Percentiles rank a stretch among this genome's conserved stretches.
These are phyloP conservation scores for Backusella psychrophila DNA, from an alignment of 192 early-diverging fungal genomes.

Conservation along the genomic window DNA sequence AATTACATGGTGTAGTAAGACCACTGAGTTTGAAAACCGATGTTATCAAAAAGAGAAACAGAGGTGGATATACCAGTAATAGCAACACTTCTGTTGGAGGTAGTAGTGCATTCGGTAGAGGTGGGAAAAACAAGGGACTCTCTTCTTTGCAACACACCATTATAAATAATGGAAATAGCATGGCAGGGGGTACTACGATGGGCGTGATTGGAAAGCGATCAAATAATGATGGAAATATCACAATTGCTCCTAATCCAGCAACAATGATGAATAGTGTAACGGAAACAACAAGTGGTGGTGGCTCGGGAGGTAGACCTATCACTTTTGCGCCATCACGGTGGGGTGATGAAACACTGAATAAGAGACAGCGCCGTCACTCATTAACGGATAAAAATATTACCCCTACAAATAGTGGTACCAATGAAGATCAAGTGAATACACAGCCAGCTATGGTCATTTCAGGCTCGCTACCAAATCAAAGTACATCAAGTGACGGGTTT, in stretches of 20 bases:
- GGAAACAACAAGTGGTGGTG: slow-evolving; percentile 4
- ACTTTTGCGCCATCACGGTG: slow-evolving; percentile 6
- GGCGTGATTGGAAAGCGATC: background rate
- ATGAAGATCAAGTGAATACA: background rate
- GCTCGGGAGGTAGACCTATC: slow-evolving; percentile 10
- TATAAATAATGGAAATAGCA: background rate
- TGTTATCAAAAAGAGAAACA: slow-evolving; percentile 83
- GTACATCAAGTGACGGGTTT: background rate
- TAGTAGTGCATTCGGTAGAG: background rate
- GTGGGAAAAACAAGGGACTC: background rate
- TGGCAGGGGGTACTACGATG: background rate
- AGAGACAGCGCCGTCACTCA: slow-evolving; percentile 15
- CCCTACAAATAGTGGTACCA: background rate
- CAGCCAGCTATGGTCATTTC: slow-evolving; percentile 8
- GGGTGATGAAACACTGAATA: background rate
- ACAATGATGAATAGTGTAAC: background rate
- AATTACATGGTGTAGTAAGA: slow-evolving; percentile 83
- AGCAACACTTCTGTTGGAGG: background rate
- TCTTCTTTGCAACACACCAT: background rate
- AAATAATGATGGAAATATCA: slow-evolving; percentile 1
- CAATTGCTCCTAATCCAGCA: background rate
- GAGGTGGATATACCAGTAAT: slow-evolving; percentile 34
- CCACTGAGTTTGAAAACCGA: slow-evolving; percentile 82
- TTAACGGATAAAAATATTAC: slow-evolving; percentile 11
- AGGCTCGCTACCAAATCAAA: slow-evolving; percentile 7